A percentile compares a stretch with the other conserved stretches of the same genome.
These are phyloP conservation scores for Verticillium longisporum DNA, from an alignment of 2,329 filamentous ascomycete genomes.

Conservation along the genomic window DNA sequence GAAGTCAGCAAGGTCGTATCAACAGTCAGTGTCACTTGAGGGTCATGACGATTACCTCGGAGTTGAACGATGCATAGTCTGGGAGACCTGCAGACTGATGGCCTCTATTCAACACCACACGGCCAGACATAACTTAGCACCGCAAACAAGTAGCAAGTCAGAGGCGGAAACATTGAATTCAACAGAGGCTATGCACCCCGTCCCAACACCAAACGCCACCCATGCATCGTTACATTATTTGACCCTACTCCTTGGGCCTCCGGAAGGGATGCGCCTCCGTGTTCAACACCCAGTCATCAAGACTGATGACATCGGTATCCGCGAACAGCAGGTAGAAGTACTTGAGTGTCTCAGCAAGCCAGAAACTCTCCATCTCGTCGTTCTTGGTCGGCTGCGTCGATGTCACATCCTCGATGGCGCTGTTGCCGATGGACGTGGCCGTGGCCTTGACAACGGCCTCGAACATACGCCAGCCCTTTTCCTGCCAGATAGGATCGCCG, in stretches of 20 bases:
- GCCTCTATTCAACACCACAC: too few species aligned
- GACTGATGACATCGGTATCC: slow-evolving; percentile 54
- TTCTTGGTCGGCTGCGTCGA: slow-evolving; percentile 29
- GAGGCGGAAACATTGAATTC: neutral
- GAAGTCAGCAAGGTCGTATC: too few species aligned
- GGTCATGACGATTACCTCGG: too few species aligned
- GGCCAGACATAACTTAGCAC: neutral
- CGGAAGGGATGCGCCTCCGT: slow-evolving; percentile 56
- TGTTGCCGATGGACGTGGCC: slow-evolving; percentile 59
- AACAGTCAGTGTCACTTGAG: too few species aligned
- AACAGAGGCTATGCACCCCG: neutral
- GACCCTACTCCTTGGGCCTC: slow-evolving; percentile 23
- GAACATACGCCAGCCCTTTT: slow-evolving; percentile 86
- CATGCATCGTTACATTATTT: neutral
- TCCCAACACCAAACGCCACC: neutral
- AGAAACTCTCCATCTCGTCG: slow-evolving; percentile 82
- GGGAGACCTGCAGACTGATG: too few species aligned
- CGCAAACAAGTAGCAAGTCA: neutral
- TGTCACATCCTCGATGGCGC: slow-evolving; percentile 61
- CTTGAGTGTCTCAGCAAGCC: slow-evolving; percentile 85
- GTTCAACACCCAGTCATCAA: slow-evolving; percentile 64
- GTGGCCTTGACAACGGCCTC: slow-evolving; percentile 61
- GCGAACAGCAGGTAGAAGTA: slow-evolving; percentile 84
- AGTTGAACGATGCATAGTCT: too few species aligned
- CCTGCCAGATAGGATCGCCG: slow-evolving; percentile 66